Percentiles rank a stretch among this genome's conserved stretches.
Conservation (phyloP, 2,329 filamentous ascomycete species). For the Nothophaeocryptopus gaeumannii region DNA sequence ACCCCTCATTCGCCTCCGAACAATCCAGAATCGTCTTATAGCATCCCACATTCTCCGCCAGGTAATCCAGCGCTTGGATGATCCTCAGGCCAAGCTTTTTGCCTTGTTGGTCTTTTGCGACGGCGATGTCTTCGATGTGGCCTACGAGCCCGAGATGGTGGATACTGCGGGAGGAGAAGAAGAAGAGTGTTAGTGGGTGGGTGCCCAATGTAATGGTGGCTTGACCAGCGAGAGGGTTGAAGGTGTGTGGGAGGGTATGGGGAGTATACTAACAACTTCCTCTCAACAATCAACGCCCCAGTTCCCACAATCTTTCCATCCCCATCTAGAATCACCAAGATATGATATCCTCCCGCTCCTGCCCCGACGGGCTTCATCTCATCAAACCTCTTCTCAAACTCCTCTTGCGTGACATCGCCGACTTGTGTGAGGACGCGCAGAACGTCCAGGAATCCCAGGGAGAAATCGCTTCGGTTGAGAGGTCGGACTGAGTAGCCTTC, state of each 20-base stretch:
- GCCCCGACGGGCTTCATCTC: slow-evolving; percentile 67
- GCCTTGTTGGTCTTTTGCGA: slow-evolving; percentile 91
- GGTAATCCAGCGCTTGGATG: slow-evolving; percentile 87
- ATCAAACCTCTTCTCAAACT: slow-evolving; percentile 76
- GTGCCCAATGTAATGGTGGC: too few relatives aligned
- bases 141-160: slow-evolving; percentile 79
- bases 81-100: slow-evolving; percentile 92
- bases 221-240: too few relatives aligned
- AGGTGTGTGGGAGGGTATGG: not conserved
- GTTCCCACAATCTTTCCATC: slow-evolving; percentile 76
- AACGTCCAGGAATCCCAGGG: slow-evolving; percentile 82
- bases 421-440: slow-evolving; percentile 89
- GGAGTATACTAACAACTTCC: slow-evolving; percentile 70
- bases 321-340: slow-evolving; percentile 79
- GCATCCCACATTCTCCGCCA: slow-evolving; percentile 84
- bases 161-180: too few relatives aligned
- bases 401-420: slow-evolving; percentile 73
- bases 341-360: slow-evolving; percentile 71
- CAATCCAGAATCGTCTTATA: slow-evolving; percentile 98
- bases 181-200: too few relatives aligned
- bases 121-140: slow-evolving; percentile 97
- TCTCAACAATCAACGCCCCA: slow-evolving; percentile 84
- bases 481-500: slow-evolving; percentile 79
- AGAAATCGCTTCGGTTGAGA: slow-evolving; percentile 73
- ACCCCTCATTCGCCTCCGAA: slow-evolving; percentile 92